Base-by-base conservation (phyloP, 805 yeast species). In the Wickerhamiella shivajii region DNA sequence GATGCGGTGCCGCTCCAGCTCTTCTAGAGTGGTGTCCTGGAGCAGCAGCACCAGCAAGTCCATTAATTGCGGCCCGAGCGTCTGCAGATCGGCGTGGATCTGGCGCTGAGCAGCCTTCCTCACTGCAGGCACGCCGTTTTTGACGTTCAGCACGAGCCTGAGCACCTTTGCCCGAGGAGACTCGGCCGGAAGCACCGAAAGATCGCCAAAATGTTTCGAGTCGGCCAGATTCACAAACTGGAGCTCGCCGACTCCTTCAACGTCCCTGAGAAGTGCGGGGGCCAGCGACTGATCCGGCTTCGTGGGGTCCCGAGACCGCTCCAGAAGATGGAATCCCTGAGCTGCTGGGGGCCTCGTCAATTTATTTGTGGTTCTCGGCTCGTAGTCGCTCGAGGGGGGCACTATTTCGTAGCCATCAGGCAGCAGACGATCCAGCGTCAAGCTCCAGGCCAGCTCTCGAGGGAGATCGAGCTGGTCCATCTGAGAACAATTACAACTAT, bases 1-100 rank as follows among this genome's bases (percentile, higher is more conserved):
- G 36, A 87, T 59, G 9, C 83, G 52, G 56, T 81, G 92, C 12
- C 93, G 65, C 52, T 87, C 96, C 42, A 73, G 78, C 29, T 79
- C 90, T 42, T 75, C 87, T 18, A 84, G 55, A 3, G 68, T 53
- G 24, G 71, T 71, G 40, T 81, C 94, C 49, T 77, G 57, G 27
- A 85, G 55, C 17, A 87, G 54, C 0, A 95, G 93, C 11, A 85
- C 57, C n/a, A 81, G 62, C 39, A 71, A 74, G 37, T 71, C 67
- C 45, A 85, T 75, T 11, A 85, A 52, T 0, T 71, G 48, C 29
- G 69, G 66, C 0, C 94, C 76, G 44, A 74, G 69, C 10, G 55
- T 59, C 6, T 62, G 55, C 0, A 90, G 75, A 39, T 66, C 65
- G 29, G 73, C 81, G 2, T 77, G 67, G 16, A 85, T 52, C 25